Evolutionary conservation across 2,329 filamentous ascomycete genomes (phyloP), one percentile per base, ranked within the genome.

Genomic region (Didymella lethalis): DNA sequence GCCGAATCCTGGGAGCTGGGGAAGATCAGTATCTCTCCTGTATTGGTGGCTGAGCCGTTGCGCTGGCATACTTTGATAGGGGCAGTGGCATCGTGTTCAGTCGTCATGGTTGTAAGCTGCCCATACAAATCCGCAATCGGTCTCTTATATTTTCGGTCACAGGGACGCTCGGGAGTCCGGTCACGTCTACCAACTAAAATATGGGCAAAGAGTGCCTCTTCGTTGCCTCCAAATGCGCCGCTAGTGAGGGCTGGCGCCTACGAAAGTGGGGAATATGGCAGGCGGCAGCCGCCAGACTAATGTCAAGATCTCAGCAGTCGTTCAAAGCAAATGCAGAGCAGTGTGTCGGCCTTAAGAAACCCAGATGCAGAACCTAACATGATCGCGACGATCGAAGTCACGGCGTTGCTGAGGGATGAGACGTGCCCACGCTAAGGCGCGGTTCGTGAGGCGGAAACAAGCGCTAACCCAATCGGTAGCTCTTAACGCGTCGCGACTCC

Each of bases 1-100:
- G 7, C 57, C 57, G 23, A 60, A 53, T 6, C 52, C 48, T 4
- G 57, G 52, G n/a, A 60, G 52, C 57, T 56, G 18, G 23, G 26
- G 32, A 18, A 43, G 5, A n/a, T 58, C n/a, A 58, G 85, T 74
- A 32, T 77, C 25, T 10, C n/a, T 29, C 16, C 16, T n/a, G 12
- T 2, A 14, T 34, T 14, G 31, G 7, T 12, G 10, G 38, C 8
- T 32, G 18, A 32, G 34, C 7, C 2, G 1, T 7, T 11, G 4
- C 20, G 10, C 16, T 23, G 29, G 44, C 44, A 26, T 41, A 54
- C 51, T 26, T 48, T 26, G 16, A 54, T 48, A n/a, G 32, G n/a
- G 14, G 18, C 20, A n/a, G 26, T 25, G 11, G 26, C 3, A 12
- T 40, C 43, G 10, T 25, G 18, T 34, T 16, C 18, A 25, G 31